These are phyloP conservation scores for Colletotrichum sojae DNA, from an alignment of 2,329 filamentous ascomycete genomes.

Conservation along the genomic window DNA sequence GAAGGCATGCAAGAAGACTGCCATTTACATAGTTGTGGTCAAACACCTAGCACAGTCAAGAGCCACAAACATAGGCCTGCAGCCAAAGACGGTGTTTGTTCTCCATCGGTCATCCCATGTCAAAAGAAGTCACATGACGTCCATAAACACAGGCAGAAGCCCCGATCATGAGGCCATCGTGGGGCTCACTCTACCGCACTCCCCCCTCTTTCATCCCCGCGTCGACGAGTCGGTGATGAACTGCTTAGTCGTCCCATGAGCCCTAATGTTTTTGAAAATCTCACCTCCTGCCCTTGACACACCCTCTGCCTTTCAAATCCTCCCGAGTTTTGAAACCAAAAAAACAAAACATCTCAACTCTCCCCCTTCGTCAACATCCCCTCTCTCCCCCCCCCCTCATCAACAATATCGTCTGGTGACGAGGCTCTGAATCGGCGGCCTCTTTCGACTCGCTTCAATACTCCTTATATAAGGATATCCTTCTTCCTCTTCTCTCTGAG, in stretches of 20 bases:
- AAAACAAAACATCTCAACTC: too few relatives aligned
- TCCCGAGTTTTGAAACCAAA: too few relatives aligned
- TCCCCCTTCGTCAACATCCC: neutral
- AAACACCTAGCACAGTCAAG: neutral
- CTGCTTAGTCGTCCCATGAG: constrained; percentile 11
- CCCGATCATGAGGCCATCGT: neutral
- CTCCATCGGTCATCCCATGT: neutral
- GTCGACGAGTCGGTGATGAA: neutral
- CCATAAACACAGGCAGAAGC: neutral
- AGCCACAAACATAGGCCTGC: neutral
- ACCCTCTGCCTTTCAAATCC: too few relatives aligned
- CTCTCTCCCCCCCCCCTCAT: neutral
- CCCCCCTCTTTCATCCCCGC: neutral
- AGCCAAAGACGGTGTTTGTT: neutral
- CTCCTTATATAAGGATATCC: too few relatives aligned
- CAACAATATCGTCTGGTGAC: neutral
- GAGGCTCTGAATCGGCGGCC: neutral
- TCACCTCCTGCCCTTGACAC: too few relatives aligned
- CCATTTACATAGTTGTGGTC: too few relatives aligned
- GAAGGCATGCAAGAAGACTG: too few relatives aligned
- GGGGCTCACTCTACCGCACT: constrained; percentile 5
- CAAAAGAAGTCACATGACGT: constrained; percentile 16
- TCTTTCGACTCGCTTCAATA: neutral
- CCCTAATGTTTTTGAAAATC: neutral
- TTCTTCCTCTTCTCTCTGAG: too few relatives aligned